phyloP scores from a whole-genome alignment of 768 basidiomycete species.

The Mycena indigotica region DNA sequence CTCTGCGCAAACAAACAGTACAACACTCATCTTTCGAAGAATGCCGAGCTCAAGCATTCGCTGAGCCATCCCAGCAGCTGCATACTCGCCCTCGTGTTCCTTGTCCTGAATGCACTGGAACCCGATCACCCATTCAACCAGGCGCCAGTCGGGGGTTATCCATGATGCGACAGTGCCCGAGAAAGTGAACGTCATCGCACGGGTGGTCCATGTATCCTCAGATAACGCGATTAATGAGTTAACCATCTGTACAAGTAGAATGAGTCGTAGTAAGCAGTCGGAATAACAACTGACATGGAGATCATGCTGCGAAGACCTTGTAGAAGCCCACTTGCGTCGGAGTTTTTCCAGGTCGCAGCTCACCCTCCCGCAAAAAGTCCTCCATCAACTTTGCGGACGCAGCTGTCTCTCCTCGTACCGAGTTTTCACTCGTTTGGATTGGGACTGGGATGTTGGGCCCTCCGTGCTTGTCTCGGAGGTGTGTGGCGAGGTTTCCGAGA shows the following conservation, averaged over 20 bases:
- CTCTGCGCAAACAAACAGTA: conserved; percentile 7
- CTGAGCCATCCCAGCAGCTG: conserved; percentile 32
- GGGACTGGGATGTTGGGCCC: conserved; percentile 4
- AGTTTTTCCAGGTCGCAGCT: conserved; percentile 32
- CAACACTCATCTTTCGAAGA: conserved; percentile 37
- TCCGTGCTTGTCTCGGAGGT: conserved; percentile 14
- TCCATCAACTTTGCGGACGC: conserved; percentile 28
- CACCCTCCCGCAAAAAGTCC: conserved; percentile 34
- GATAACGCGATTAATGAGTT: conserved; percentile 29
- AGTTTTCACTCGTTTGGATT: conserved; percentile 19
- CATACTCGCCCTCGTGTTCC: conserved; percentile 36
- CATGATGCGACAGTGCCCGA: conserved; percentile 29
- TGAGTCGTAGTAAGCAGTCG: neutral
- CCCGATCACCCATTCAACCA: conserved; percentile 35
- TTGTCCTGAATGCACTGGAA: conserved; percentile 34
- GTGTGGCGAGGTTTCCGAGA: conserved; percentile 31
- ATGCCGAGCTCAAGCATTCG: conserved; percentile 26
- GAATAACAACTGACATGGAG: conserved; percentile 17
- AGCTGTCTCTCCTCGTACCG: neutral
- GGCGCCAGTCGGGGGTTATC: conserved; percentile 33
- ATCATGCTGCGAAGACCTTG: conserved; percentile 35
- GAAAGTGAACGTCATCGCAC: conserved; percentile 35
- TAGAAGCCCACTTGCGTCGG: conserved; percentile 30
- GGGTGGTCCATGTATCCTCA: conserved; percentile 36
- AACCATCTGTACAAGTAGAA: conserved; percentile 12